Evolutionary conservation across 2,329 filamentous ascomycete genomes (phyloP), one percentile per base, ranked within the genome.

Genomic region (Cytospora leucostoma): DNA sequence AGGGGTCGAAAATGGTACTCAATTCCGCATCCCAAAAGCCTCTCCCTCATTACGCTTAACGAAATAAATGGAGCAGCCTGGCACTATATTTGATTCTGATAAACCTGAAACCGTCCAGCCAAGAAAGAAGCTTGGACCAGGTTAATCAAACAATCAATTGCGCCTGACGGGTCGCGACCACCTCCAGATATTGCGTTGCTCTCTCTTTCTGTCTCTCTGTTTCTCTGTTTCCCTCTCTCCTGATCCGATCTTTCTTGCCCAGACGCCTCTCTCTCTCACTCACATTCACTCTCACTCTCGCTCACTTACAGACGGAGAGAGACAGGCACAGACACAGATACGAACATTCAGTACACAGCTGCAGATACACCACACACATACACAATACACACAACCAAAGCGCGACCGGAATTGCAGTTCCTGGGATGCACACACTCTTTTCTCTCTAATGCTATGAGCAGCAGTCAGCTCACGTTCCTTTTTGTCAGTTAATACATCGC

Each of bases 101-200:
- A 55, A 61, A 61, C 59, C 51, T 61, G 59, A 61, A 61, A 61
- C 59, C 51, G 59, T 55, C 38, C 38, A 34, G 54, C 51, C 59
- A 38, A 32, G 50, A 32, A 13, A 5, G 6, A 33, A 52, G 32
- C 50, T 47, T 47, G 44, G 44, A 17, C 44, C 44, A 47, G 1
- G 44, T n/a, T 12, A 47, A 47, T 47, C n/a, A 47, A 47, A 47
- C 11, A 21, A 21, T 1, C 6, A 44, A 44, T 44, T 44, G 7
- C 44, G 11, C 7, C 27, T 17, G 44, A 47, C 44, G 44, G 44
- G 44, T 47, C 44, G n/a, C 44, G 44, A 47, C 17, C n/a, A 21
- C 44, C n/a, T 47, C 44, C 8, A 47, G 40, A 19, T 19, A 44
- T 44, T 19, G n/a, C 17, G n/a, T 10, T 44, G 17, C 13, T 44